Evolutionary conservation across 441 rosid genomes (phyloP).

Genomic region (Populus hybrid): DNA sequence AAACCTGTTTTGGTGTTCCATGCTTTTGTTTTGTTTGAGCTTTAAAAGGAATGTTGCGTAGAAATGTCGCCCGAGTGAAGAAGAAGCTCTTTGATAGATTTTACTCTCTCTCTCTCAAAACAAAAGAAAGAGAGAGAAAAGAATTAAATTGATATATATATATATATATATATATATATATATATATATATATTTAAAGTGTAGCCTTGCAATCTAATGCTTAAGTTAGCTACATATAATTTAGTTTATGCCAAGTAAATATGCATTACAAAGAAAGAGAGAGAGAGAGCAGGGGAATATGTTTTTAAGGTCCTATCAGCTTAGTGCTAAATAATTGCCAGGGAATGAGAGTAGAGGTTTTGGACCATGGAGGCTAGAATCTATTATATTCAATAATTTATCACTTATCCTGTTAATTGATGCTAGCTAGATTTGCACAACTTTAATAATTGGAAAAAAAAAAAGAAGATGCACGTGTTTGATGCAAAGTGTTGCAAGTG

Average conservation of each 20-base stretch:
- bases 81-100: background rate
- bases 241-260: constrained; percentile 4
- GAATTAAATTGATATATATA: no score
- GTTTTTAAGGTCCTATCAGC: background rate
- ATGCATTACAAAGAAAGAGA: no score
- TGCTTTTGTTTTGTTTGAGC: no score
- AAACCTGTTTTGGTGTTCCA: background rate
- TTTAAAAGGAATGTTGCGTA: no score
- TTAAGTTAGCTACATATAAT: constrained; percentile 9
- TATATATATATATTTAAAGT: background rate
- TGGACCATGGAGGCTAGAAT: background rate
- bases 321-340: background rate
- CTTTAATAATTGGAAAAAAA: no score
- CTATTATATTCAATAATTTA: background rate
- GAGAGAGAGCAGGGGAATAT: background rate
- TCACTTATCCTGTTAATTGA: background rate
- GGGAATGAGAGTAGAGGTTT: background rate
- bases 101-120: background rate
- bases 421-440: background rate
- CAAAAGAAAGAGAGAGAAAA: background rate
- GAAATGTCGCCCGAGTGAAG: no score
- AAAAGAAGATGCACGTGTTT: background rate
- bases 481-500: background rate
- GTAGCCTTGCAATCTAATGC: background rate
- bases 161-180: no score